Base-by-base conservation (phyloP, 371 early-diverging fungal species). In the Ordospora colligata region DNA sequence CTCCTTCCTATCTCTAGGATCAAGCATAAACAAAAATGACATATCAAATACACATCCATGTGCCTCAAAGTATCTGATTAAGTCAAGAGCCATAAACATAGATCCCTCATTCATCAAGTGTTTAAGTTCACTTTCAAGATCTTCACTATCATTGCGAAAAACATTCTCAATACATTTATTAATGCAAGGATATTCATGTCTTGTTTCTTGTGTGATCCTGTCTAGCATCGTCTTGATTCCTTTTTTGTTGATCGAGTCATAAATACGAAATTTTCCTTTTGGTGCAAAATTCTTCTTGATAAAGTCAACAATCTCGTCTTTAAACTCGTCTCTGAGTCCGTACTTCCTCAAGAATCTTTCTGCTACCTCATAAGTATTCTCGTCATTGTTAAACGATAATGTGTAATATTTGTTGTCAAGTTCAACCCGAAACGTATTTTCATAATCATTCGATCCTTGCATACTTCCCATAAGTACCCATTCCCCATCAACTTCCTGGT, bases 341-440 rank as follows among this genome's bases (percentile, higher is more conserved):
- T 84, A 53, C 19, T 74, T 46, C 23, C 62, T 67, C 12, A 81
- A 47, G 44, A 84, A 84, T 9, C 63, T 40, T 0, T 67, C 44
- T 22, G 83, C 83, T 32, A 84, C 85, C 8, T 74, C 72, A 45
- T 72, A 53, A 44, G 78, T 65, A 44, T 81, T 76, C 21, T 84
- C 85, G 21, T 79, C 74, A 17, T 82, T 75, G 52, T 84, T 83
- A 68, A 84, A 82, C 7, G 78, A 75, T 22, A 84, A 67, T 9
- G 67, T 68, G 37, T 76, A 80, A 21, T 58, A 44, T 23, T 65
- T 77, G 19, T 54, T 67, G 40, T 77, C 82, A 22, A 84, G 54
- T 32, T 74, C 76, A n/a, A 84, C 82, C 68, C 50, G 64, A 54
- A 84, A 74, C 53, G 77, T 73, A 44, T 84, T 63, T 68, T 84